phyloP scores from a whole-genome alignment of 306 rosid genomes.

The Glycine tomentella region DNA sequence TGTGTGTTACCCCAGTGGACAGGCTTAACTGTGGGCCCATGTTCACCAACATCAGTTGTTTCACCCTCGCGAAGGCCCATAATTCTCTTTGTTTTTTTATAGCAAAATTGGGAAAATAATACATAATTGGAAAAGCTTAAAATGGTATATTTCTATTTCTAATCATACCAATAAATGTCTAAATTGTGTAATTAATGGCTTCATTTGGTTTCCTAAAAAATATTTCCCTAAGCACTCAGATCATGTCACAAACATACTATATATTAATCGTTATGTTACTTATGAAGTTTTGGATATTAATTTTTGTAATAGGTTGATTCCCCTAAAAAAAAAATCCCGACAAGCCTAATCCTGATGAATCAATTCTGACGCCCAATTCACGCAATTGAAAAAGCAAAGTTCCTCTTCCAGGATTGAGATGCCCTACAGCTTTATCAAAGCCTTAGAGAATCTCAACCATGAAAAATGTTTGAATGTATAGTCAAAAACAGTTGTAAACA shows the following conservation, averaged over 20 bases:
- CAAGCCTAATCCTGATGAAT: slow-evolving; percentile 3
- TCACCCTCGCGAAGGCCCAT: background rate
- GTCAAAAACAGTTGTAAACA: background rate
- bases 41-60: background rate
- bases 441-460: slow-evolving; percentile 16
- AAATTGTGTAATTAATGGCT: background rate
- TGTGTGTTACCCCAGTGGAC: background rate
- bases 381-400: slow-evolving; percentile 5
- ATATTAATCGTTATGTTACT: background rate
- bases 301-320: background rate
- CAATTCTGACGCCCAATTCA: background rate
- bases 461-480: background rate
- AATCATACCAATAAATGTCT: background rate
- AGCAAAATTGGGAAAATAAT: background rate
- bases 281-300: background rate
- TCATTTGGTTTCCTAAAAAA: too few species aligned
- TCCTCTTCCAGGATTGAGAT: slow-evolving; percentile 9
- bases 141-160: background rate
- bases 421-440: background rate
- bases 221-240: too few species aligned
- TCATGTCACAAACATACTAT: background rate
- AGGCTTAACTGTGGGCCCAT: background rate
- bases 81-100: background rate
- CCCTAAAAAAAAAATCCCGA: background rate
- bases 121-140: background rate